Conservation (phyloP, 495 filamentous ascomycete genomes). For the Hypomontagnella submonticulosa region DNA sequence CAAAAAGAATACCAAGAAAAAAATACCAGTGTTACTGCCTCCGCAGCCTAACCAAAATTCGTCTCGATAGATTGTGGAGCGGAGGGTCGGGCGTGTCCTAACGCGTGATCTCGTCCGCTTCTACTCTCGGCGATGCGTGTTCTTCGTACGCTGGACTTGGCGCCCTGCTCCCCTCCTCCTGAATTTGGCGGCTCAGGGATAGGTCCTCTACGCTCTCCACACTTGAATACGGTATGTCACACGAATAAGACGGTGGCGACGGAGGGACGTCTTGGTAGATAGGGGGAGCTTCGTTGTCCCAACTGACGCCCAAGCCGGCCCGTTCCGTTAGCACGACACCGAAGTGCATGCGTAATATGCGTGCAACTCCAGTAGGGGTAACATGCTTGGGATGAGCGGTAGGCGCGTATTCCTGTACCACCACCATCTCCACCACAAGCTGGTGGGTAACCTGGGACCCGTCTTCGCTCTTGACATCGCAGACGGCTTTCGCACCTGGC, state of each 20-base stretch:
- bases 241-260: conserved; percentile 80
- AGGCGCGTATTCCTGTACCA: conserved; percentile 88
- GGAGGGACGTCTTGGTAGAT: conserved; percentile 94
- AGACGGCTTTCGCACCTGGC: conserved; percentile 62
- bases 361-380: conserved; percentile 88
- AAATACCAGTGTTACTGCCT: conserved; percentile 9
- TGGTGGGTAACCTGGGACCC: conserved; percentile 84
- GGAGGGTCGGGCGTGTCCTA: conserved; percentile 24
- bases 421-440: conserved; percentile 92
- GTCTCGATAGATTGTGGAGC: neutral
- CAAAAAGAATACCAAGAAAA: conserved; percentile 17
- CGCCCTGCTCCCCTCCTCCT: conserved; percentile 15
- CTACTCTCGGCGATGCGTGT: conserved; percentile 22
- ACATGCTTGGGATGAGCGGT: conserved; percentile 74
- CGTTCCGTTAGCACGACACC: conserved; percentile 81
- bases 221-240: conserved; percentile 39
- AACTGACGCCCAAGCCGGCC: conserved; percentile 88
- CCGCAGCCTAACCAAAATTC: conserved; percentile 9
- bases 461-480: conserved; percentile 81
- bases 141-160: conserved; percentile 36
- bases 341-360: conserved; percentile 95
- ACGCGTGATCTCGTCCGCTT: conserved; percentile 10
- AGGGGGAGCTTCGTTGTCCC: conserved; percentile 96
- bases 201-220: conserved; percentile 44
- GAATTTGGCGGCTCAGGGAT: conserved; percentile 18